Conservation (phyloP, 345 rosid species). For the Brassica rapa region DNA sequence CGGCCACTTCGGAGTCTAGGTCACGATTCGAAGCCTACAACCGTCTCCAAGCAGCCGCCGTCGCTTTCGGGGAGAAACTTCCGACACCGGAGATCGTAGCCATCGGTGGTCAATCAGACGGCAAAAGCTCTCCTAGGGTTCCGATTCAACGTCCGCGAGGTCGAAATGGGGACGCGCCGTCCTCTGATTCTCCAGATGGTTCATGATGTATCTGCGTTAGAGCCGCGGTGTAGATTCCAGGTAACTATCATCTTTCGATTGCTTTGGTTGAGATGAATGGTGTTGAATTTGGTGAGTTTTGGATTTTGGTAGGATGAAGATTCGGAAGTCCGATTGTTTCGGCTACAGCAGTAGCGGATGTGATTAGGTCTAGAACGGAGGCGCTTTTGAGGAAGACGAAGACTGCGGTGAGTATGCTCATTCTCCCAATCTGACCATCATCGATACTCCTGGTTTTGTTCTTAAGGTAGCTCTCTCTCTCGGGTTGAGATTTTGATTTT, state of each 20-base stretch:
- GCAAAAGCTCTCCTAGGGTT: slow-evolving; percentile 92
- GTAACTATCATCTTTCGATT: slow-evolving; percentile 33
- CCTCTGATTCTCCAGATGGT: slow-evolving; percentile 97
- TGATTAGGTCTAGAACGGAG: slow-evolving; percentile 78
- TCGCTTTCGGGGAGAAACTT: slow-evolving; percentile 95
- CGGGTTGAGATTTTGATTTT: background rate
- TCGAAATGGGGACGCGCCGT: slow-evolving; percentile 95
- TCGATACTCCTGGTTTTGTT: slow-evolving; percentile 97
- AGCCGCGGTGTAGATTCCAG: slow-evolving; percentile 93
- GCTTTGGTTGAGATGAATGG: background rate
- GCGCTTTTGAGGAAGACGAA: slow-evolving; percentile 67
- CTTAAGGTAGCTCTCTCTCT: slow-evolving; percentile 59
- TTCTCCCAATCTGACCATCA: slow-evolving; percentile 92
- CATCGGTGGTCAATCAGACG: slow-evolving; percentile 95
- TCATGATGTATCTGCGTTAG: slow-evolving; percentile 78
- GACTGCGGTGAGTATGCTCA: slow-evolving; percentile 93
- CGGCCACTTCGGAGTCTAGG: slow-evolving; percentile 38
- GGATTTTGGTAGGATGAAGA: slow-evolving; percentile 69
- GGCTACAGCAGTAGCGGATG: slow-evolving; percentile 72
- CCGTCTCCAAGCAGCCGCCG: slow-evolving; percentile 89
- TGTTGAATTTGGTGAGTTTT: background rate
- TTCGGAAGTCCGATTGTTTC: slow-evolving; percentile 71
- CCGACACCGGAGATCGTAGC: slow-evolving; percentile 97
- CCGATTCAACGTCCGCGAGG: slow-evolving; percentile 94
- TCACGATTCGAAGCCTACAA: slow-evolving; percentile 96